Base-by-base conservation (phyloP, 2,329 filamentous ascomycete species). In the Calonectria ilicicola region DNA sequence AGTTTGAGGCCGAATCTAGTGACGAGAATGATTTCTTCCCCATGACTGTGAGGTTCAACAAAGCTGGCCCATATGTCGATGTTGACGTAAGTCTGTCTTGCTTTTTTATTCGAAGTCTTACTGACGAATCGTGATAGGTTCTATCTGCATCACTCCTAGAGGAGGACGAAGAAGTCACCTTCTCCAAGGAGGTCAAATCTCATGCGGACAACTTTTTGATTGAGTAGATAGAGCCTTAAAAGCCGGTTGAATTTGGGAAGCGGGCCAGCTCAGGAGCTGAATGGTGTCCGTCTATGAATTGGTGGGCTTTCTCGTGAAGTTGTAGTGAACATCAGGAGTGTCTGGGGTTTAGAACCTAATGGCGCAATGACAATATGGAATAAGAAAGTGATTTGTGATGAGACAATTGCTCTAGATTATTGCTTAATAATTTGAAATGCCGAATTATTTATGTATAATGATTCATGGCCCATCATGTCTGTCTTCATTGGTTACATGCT, bases 1-100 rank as follows among this genome's bases (percentile, higher is more conserved):
- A 99, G 83, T 98, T 99, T 77, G 97, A 98, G 85, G 95, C 95
- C 1, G 92, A 94, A 83, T 94, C 94, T 14, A 91, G 92, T 68
- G 94, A 96, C 77, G 97, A 98, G 82, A 93, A 95, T 69, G 96
- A 98, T 79, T 98, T 98, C 87, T 99, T 99, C 92, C 97, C 97
- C 1, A 98, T 99, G 96, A 93, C 91, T 67, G 92, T 98, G 73
- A 91, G 92, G 67, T 99, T 99, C 85, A 93, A 91, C 75, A 98
- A 98, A 89, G 90, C 91, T 49, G 91, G 90, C 71, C 96, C 97
- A 32, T 98, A 95, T 83, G 90, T 98, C 64, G 95, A 98, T 80
- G 94, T 99, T 75, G 95, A 98, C 86, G 96, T 98, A 88, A 93
- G 93, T 90, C 27, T 26, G 7, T 29, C 23, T 17, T 19, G 4